phyloP scores from a whole-genome alignment of 176 grass and related monocot species.

The Aegilops sharonensis region DNA sequence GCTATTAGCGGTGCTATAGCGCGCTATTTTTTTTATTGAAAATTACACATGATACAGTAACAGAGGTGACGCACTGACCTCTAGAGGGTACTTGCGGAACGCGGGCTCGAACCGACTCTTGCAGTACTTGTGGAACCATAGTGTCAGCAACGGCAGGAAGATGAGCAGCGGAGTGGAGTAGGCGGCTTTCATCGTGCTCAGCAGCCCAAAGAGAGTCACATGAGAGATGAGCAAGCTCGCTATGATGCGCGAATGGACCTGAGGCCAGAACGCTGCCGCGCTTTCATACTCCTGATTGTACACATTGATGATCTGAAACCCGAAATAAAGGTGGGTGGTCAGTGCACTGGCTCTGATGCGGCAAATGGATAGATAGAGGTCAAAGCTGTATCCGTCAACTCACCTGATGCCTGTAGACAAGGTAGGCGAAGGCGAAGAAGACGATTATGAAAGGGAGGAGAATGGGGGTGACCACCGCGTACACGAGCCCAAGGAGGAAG shows the following conservation, averaged over 20 bases:
- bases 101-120: constrained; percentile 89
- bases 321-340: not conserved
- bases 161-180: constrained; percentile 83
- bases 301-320: constrained; percentile 90
- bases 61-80: constrained; percentile 33
- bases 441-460: constrained; percentile 90
- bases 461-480: constrained; percentile 77
- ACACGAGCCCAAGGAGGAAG: constrained; percentile 91
- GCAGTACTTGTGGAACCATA: constrained; percentile 97
- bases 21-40: too few relatives aligned
- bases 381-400: constrained; percentile 7
- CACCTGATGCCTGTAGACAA: constrained; percentile 96
- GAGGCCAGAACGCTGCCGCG: constrained; percentile 86
- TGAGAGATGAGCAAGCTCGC: constrained; percentile 86
- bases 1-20: too few relatives aligned
- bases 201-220: constrained; percentile 70
- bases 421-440: constrained; percentile 89
- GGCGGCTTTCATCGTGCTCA: constrained; percentile 82
- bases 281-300: constrained; percentile 99
- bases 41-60: not conserved
- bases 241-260: constrained; percentile 85
- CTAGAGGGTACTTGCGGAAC: constrained; percentile 88
- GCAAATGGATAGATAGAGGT: not conserved
- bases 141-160: constrained; percentile 72
- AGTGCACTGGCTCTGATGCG: not conserved